These are phyloP conservation scores for Leucaena leucocephala DNA, from an alignment of 306 rosid species.

Conservation along the genomic window DNA sequence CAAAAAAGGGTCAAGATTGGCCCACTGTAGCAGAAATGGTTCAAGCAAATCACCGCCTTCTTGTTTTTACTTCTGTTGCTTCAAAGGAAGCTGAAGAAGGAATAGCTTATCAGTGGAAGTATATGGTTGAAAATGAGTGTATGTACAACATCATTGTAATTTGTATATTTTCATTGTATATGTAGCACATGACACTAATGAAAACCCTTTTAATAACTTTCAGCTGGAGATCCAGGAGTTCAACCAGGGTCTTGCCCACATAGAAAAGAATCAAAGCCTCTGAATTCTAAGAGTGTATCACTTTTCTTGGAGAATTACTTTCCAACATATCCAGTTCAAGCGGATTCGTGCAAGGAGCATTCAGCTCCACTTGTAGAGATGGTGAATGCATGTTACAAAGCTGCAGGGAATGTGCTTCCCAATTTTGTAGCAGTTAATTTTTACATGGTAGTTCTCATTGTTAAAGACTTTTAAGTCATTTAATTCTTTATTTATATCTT, in stretches of 20 bases:
- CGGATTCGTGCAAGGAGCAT: slow-evolving; percentile 96
- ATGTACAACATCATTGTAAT: slow-evolving; percentile 38
- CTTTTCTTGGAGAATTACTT: slow-evolving; percentile 90
- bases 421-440: slow-evolving; percentile 92
- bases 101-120: slow-evolving; percentile 96
- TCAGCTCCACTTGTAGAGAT: slow-evolving; percentile 86
- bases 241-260: slow-evolving; percentile 75
- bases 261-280: slow-evolving; percentile 84
- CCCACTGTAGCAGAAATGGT: slow-evolving; percentile 87
- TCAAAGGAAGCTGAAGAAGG: slow-evolving; percentile 93
- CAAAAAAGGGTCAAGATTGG: slow-evolving; percentile 89
- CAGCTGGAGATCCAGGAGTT: slow-evolving; percentile 99
- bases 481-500: slow-evolving; percentile 15
- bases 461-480: slow-evolving; percentile 14
- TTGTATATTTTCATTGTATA: slow-evolving; percentile 7
- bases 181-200: slow-evolving; percentile 16
- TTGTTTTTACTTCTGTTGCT: slow-evolving; percentile 89
- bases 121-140: slow-evolving; percentile 92
- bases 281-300: slow-evolving; percentile 68
- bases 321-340: slow-evolving; percentile 89
- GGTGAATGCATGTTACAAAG: slow-evolving; percentile 85
- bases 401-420: slow-evolving; percentile 81
- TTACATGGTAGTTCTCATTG: slow-evolving; percentile 74
- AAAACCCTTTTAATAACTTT: slow-evolving; percentile 37
- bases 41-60: slow-evolving; percentile 73